Base-by-base conservation (phyloP, 805 yeast genomes). In the Ogataea saltuana region DNA sequence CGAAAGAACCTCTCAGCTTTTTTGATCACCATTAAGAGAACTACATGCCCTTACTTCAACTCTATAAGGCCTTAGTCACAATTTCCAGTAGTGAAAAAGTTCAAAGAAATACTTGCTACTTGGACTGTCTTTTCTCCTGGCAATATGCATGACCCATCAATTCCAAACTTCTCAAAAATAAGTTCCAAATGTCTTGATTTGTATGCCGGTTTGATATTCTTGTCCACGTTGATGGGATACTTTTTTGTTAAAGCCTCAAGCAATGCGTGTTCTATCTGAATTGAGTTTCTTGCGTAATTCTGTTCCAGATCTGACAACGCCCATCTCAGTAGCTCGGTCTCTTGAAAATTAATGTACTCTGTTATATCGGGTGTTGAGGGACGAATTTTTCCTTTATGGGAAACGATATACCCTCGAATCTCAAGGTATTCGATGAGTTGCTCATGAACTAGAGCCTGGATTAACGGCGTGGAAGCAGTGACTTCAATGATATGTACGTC, bases 341-440 rank as follows among this genome's bases (percentile, higher is more conserved):
- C 23, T 29, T 34, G 38, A 17, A 34, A 34, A 21, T 34, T 29
- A n/a, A 34, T 34, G 38, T 23, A 34, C n/a, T 12, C 13, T n/a
- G 22, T 29, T 4, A 29, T 23, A n/a, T 34, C 38, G 6, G 38
- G 38, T 3, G 38, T 34, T 2, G 38, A 34, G 4, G 38, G 38
- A 21, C 25, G 38, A 20, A 34, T 34, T 12, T 34, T 34, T 6
- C 38, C 38, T 21, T 34, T 34, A 10, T 34, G 22, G 28, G 25
- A 29, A 20, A 34, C 38, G 12, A 34, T 16, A 22, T 34, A 34
- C 4, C 38, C 38, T 12, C 38, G 10, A 9, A 34, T 13, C 8
- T 4, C 38, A 8, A 34, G 29, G 21, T 22, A 34, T 10, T 34
- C 38, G 22, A 23, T 34, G 38, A 34, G 38, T 13, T 34, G 38